A percentile compares a stretch with the other conserved stretches of the same genome.
Conservation (phyloP, 116 monocot species). For the Phalaenopsis hybrid region DNA sequence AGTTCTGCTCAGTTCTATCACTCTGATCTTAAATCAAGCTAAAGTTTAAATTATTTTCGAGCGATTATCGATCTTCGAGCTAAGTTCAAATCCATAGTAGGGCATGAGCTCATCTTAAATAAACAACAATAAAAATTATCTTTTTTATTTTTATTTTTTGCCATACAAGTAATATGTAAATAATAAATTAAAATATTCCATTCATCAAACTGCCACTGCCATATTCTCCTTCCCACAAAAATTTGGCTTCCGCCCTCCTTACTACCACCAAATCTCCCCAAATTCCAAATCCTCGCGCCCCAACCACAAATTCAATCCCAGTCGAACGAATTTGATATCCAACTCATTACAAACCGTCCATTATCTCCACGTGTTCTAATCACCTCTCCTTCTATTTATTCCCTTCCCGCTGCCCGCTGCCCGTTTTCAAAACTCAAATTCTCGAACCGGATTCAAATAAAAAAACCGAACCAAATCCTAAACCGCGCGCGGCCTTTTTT, state of each 20-base stretch:
- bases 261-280: background rate
- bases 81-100: too few species aligned
- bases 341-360: background rate
- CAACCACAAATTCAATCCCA: background rate
- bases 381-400: background rate
- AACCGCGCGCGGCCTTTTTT: constrained; percentile 4
- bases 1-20: too few species aligned
- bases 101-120: too few species aligned
- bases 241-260: background rate
- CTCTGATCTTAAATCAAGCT: too few species aligned
- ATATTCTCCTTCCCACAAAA: background rate
- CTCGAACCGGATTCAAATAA: background rate
- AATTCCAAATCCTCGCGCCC: background rate
- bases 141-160: too few species aligned
- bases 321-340: background rate
- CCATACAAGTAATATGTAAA: too few species aligned
- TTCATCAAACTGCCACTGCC: background rate
- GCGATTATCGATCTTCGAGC: too few species aligned
- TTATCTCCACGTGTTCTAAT: background rate
- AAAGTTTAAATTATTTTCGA: too few species aligned
- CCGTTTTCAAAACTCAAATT: background rate
- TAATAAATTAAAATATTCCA: background rate
- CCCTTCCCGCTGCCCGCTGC: background rate
- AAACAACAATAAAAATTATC: too few species aligned
- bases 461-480: constrained; percentile 4